phyloP scores from a whole-genome alignment of 345 rosid genomes.

The Turnera subulata region DNA sequence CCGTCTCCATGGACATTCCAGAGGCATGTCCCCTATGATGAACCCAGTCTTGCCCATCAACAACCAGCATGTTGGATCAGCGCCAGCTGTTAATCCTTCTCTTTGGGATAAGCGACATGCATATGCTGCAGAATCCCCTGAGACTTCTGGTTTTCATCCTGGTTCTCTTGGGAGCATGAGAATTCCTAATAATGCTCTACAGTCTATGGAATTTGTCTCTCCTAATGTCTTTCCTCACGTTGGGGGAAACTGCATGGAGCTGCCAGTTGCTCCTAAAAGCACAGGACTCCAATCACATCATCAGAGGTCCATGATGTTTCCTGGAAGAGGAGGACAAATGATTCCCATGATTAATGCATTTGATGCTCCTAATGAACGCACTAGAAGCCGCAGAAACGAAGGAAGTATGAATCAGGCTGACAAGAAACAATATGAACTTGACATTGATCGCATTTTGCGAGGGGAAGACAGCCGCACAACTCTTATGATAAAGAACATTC shows the following conservation, averaged over 20 bases:
- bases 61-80: slow-evolving; percentile 82
- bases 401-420: slow-evolving; percentile 53
- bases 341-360: slow-evolving; percentile 54
- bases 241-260: slow-evolving; percentile 53
- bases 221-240: slow-evolving; percentile 39
- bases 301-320: slow-evolving; percentile 64
- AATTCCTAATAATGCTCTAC: slow-evolving; percentile 34
- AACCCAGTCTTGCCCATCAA: slow-evolving; percentile 51
- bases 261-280: slow-evolving; percentile 37
- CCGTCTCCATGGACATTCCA: slow-evolving; percentile 56
- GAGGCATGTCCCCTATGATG: slow-evolving; percentile 59
- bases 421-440: slow-evolving; percentile 88
- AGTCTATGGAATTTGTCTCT: slow-evolving; percentile 37
- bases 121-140: slow-evolving; percentile 72
- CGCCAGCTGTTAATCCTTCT: slow-evolving; percentile 65
- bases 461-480: slow-evolving; percentile 89
- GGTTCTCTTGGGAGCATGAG: slow-evolving; percentile 54
- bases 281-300: slow-evolving; percentile 65
- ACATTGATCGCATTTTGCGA: slow-evolving; percentile 62
- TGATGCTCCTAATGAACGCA: slow-evolving; percentile 69
- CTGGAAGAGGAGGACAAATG: slow-evolving; percentile 64
- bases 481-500: slow-evolving; percentile 95
- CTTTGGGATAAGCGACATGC: slow-evolving; percentile 76
- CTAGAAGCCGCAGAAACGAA: slow-evolving; percentile 77
- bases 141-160: slow-evolving; percentile 50